These are phyloP conservation scores for Notholithocarpus densiflorus DNA, from an alignment of 306 rosid genomes.

Conservation along the genomic window DNA sequence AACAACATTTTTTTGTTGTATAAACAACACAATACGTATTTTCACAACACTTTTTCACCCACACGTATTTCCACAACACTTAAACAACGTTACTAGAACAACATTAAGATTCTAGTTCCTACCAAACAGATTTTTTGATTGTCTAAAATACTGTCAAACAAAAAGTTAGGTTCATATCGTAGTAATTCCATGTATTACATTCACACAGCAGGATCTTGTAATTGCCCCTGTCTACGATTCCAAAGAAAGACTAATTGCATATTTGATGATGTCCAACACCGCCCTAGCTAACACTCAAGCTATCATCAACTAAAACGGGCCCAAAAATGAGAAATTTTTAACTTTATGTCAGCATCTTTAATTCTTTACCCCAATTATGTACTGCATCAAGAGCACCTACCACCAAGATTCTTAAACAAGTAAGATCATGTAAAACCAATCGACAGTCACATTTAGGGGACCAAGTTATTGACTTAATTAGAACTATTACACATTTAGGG, in stretches of 20 bases:
- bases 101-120: not conserved
- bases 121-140: not conserved
- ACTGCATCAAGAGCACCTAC: not conserved
- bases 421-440: not conserved
- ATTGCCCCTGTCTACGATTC: not conserved
- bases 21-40: too few species aligned
- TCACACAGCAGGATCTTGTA: not conserved
- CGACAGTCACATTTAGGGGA: not conserved
- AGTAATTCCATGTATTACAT: not conserved
- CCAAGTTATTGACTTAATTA: not conserved
- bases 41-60: accelerated
- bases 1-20: too few species aligned
- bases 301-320: not conserved
- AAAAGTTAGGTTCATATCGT: not conserved
- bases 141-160: not conserved
- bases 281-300: not conserved
- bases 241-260: not conserved
- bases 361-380: not conserved
- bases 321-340: not conserved
- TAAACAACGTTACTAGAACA: too few species aligned
- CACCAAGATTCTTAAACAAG: not conserved
- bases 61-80: too few species aligned
- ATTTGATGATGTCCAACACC: not conserved
- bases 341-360: not conserved
- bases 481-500: not conserved